These are phyloP conservation scores for Xeromyces bisporus DNA, from an alignment of 495 filamentous ascomycete species.

Conservation along the genomic window DNA sequence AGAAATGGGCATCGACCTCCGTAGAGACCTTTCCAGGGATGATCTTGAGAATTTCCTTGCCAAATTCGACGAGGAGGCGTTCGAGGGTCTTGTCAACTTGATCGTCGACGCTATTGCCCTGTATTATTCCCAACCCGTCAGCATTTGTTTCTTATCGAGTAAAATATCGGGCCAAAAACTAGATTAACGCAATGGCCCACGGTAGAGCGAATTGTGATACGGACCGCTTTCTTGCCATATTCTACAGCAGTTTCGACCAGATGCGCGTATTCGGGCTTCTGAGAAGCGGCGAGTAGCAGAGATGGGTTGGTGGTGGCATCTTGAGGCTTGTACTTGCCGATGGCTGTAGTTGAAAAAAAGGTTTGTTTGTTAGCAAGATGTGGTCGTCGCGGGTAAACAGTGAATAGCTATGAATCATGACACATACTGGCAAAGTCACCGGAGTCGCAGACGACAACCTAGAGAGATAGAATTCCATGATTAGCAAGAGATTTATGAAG, in stretches of 20 bases:
- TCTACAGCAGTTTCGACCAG: constrained; percentile 76
- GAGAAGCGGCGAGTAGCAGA: constrained; percentile 90
- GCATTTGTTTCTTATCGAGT: no score
- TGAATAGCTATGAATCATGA: no score
- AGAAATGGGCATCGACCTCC: constrained; percentile 92
- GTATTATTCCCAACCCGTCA: constrained; percentile 1
- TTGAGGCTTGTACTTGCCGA: constrained; percentile 99
- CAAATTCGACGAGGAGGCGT: constrained; percentile 92
- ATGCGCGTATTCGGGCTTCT: constrained; percentile 91
- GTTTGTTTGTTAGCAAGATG: no score
- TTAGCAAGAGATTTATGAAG: constrained; percentile 14
- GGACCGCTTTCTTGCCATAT: constrained; percentile 63
- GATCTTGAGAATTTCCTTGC: constrained; percentile 91
- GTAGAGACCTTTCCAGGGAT: constrained; percentile 97
- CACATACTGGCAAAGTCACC: constrained; percentile 72
- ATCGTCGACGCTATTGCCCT: constrained; percentile 44
- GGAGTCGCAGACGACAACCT: constrained; percentile 93
- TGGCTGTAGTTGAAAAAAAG: constrained; percentile 39
- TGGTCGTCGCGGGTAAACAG: no score
- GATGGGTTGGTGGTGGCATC: constrained; percentile 99
- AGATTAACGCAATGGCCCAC: no score
- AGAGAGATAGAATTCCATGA: constrained; percentile 1
- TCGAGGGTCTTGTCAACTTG: constrained; percentile 75
- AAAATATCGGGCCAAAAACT: background rate
- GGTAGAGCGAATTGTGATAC: no score